Evolutionary conservation across 2,329 filamentous ascomycete species (phyloP), one percentile per base, ranked within the genome.

Genomic region (Shiraia sp.): DNA sequence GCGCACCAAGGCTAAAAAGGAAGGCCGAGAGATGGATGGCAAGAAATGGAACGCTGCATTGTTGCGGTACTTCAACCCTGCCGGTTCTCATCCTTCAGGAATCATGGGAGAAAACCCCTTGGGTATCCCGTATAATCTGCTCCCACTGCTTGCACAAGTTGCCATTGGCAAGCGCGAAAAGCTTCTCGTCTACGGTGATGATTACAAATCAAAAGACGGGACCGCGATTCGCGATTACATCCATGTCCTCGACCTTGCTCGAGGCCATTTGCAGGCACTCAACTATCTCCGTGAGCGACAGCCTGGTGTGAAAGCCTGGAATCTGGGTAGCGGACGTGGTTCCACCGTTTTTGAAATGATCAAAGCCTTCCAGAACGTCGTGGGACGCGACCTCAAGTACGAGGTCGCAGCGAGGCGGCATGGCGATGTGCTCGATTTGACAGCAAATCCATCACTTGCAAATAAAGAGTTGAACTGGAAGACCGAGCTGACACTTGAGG

Each of bases 71-170:
- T 99, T 99, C 79, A 99, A 99, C 80, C 93, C 93, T 22, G 90
- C 88, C 43, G 93, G 93, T 62, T 87, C 90, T 42, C 93, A 99
- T 73, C 93, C 95, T 33, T 92, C 83, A 62, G 95, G 93, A 42
- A 84, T 99, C 71, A 96, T 99, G 90, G 93, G 93, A 58, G 93
- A 99, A 76, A 93, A 99, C 72, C 93, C 93, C 32, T 86, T 95
- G 70, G 93, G 93, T 45, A 83, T 96, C 15, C 93, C 93, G 1
- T 97, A 90, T 80, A 99, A 99, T 77, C 79, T 99, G 51, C 83
- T 99, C 30, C 93, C 93, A 13, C 79, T 99, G 46, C 82, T 99
- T 16, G 93, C 92, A 41, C 91, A 97, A 76, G 93, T 99, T 31
- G 93, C 93, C 10, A 95, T 93, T 22, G 93, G 93, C 59, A 90